Evolutionary conservation across 768 basidiomycete species (phyloP), one percentile per base, ranked within the genome.

Genomic region (Clavulina sp.): DNA sequence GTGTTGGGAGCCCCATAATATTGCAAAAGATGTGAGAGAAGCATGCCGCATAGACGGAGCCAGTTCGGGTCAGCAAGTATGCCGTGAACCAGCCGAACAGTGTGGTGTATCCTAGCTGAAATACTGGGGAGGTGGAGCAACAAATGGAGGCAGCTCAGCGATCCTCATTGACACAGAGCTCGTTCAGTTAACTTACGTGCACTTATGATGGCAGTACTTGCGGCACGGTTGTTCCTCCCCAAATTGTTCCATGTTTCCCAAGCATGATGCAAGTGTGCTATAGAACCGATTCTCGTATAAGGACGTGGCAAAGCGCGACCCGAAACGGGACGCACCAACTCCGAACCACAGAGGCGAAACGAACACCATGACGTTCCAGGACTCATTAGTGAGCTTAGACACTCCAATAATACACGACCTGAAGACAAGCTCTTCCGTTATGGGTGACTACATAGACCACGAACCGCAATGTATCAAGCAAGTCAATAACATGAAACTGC

Each of bases 371-470:
- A 71, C 70, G 38, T 54, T 60, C 23, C 57, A 70, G 0, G 75
- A 72, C 1, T 71, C 69, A 18, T 76, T 77, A 0, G 80, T 74
- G 48, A 93, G 71, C 51, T 78, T 70, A 57, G 85, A 83, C 5
- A 79, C 71, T 2, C 80, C 69, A 19, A 95, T 69, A 28, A 93
- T 73, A 61, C 87, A 91, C 0, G 84, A 78, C 26, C 95, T 71
- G 62, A 95, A 97, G 5, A 87, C 84, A 24, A 95, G 53, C 64
- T 97, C 93, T 66, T 99, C 93, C 0, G 92, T 92, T 31, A 91
- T 64, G 0, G 93, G 93, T 3, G 74, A 91, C 88, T 91, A 54
- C 29, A 3, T n/a, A n/a, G n/a, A n/a, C n/a, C n/a, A n/a, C n/a
- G n/a, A 6, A 19, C 30, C 26, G 5, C 18, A 4, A 41, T n/a